Evolutionary conservation across 768 basidiomycete species (phyloP), one percentile per base, ranked within the genome.

Genomic region (Boletus edulis): DNA sequence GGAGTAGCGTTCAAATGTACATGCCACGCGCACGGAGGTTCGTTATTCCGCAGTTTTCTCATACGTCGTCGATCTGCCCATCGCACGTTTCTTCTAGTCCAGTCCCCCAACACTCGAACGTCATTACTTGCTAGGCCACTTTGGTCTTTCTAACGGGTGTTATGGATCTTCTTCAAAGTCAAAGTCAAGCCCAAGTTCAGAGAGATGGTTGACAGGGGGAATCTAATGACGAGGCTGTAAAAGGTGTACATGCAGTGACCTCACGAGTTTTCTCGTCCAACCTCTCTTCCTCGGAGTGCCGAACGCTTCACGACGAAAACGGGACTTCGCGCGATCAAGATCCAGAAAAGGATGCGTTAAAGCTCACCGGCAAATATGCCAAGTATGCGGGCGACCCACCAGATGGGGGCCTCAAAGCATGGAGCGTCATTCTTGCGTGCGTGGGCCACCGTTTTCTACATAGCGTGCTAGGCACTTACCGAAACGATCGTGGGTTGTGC

Each of bases 351-450:
- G 31, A 15, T 17, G 4, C 8, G n/a, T 31, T 27, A 0, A 29
- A 52, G 22, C 38, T 49, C 13, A 32, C 52, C 0, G 59, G 48
- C 6, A 66, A 59, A 37, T 67, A 60, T 24, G 58, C 38, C 39
- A 62, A 58, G 41, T 58, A 68, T 42, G 54, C 49, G 3, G 61
- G 55, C 22, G 70, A 58, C 4, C 39, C 68, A 9, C 69, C 69
- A 7, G 69, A 70, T 49, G 69, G 68, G 2, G 69, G 69, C 12
- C 18, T 66, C 22, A 70, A 67, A 24, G 69, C 69, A 2, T 72
- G 69, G 70, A 62, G 59, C 0, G 68, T 72, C 29, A 54, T 72
- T 5, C 10, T 70, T 47, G 68, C 47, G 70, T 69, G 11, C 46
- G 70, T 62, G 27, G 4, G 3, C 4, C 22, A 10, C 14, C 18